These are phyloP conservation scores for Diplodia intermedia DNA, from an alignment of 2,329 filamentous ascomycete species.

Conservation along the genomic window DNA sequence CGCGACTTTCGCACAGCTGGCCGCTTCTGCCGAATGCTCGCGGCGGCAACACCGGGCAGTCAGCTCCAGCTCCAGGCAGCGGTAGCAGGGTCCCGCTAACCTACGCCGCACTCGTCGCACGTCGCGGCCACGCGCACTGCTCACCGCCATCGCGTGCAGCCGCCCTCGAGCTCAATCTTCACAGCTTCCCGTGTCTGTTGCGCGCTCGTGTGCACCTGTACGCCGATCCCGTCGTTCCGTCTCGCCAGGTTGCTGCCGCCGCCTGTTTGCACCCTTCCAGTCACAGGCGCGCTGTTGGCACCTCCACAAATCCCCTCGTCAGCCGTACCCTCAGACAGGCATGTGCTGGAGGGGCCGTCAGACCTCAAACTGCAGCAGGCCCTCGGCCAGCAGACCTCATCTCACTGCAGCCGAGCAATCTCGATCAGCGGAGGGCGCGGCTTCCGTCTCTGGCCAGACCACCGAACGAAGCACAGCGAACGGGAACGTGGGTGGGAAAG, in stretches of 20 bases:
- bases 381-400: not conserved
- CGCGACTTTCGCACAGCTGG: not conserved
- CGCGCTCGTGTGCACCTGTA: not conserved
- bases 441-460: not conserved
- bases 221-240: slow-evolving; percentile 2
- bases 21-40: slow-evolving; percentile 12
- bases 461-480: not conserved
- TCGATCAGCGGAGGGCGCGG: not conserved
- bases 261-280: not conserved
- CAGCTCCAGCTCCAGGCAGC: slow-evolving; percentile 6
- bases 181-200: not conserved
- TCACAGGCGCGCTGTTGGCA: not conserved
- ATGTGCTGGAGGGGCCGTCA: slow-evolving; percentile 9
- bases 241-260: not conserved
- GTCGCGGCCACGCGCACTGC: not conserved
- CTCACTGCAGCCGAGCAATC: slow-evolving; percentile 10
- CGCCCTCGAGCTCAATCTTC: slow-evolving; percentile 1
- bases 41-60: slow-evolving; percentile 3
- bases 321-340: slow-evolving; percentile 10
- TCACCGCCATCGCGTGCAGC: slow-evolving; percentile 16
- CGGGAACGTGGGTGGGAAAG: not conserved
- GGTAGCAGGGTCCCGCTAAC: too few relatives aligned
- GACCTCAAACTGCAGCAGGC: not conserved
- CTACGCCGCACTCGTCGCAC: too few relatives aligned
- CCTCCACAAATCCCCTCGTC: not conserved